Conservation (phyloP, 768 basidiomycete species). For the Daedaleopsis sinensis region DNA sequence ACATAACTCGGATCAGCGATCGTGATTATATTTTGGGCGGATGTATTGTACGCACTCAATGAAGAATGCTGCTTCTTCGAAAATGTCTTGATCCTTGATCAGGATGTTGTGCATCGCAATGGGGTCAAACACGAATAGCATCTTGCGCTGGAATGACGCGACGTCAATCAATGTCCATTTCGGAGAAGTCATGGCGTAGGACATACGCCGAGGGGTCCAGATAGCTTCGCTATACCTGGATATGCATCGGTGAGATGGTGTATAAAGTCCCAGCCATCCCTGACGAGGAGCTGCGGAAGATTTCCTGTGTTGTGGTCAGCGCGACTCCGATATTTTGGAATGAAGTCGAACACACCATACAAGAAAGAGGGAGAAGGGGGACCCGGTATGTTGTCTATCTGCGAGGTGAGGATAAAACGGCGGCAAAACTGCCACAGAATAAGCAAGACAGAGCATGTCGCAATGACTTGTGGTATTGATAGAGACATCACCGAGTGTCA, state of each 20-base stretch:
- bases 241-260: slow-evolving; percentile 29
- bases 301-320: slow-evolving; percentile 11
- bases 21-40: neutral
- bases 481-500: neutral
- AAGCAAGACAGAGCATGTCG: neutral
- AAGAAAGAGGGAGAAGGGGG: slow-evolving; percentile 15
- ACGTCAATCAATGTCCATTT: neutral
- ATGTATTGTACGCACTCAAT: slow-evolving; percentile 41
- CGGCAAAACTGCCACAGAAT: slow-evolving; percentile 11
- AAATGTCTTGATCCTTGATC: slow-evolving; percentile 50
- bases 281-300: slow-evolving; percentile 9
- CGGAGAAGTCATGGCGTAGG: neutral
- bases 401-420: slow-evolving; percentile 9
- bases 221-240: slow-evolving; percentile 47
- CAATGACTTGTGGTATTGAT: neutral
- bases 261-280: slow-evolving; percentile 14
- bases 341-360: slow-evolving; percentile 6
- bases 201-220: slow-evolving; percentile 51
- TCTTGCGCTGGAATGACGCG: slow-evolving; percentile 41
- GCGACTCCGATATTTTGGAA: neutral
- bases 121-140: slow-evolving; percentile 53
- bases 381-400: slow-evolving; percentile 23
- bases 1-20: neutral
- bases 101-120: slow-evolving; percentile 50
- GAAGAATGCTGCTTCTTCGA: slow-evolving; percentile 49